Percentiles rank a stretch among this genome's conserved stretches.
Evolutionary conservation across 768 basidiomycete genomes (phyloP).

Genomic region (Mycena kentingensis): DNA sequence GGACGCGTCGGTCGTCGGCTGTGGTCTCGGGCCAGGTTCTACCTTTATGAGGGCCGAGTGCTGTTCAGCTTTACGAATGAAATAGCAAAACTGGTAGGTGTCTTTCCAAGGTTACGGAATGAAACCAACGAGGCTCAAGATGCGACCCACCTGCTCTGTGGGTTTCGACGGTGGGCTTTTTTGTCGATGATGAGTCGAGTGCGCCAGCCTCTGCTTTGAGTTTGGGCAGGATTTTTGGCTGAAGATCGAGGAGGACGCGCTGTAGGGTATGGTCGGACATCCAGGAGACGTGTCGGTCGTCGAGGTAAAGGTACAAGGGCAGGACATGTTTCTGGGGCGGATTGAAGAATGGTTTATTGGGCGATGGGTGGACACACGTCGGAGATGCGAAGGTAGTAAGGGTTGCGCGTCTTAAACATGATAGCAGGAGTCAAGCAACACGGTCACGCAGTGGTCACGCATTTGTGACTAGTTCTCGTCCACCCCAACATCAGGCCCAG

Average conservation of each 20-base stretch:
- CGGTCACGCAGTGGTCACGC: not conserved
- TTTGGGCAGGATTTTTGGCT: conserved; percentile 70
- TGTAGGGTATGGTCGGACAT: conserved; percentile 85
- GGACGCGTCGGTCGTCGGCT: not conserved
- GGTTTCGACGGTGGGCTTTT: conserved; percentile 77
- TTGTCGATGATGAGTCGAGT: conserved; percentile 46
- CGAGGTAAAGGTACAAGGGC: conserved; percentile 70
- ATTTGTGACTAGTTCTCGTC: conserved; percentile 36
- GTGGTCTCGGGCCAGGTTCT: conserved; percentile 11
- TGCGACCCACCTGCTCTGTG: conserved; percentile 72
- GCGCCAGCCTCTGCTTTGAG: conserved; percentile 58
- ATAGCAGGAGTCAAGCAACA: not conserved
- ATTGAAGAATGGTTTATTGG: conserved; percentile 37
- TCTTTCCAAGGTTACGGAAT: conserved; percentile 46
- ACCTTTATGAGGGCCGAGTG: conserved; percentile 86
- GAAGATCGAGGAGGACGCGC: conserved; percentile 76
- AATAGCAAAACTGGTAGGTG: conserved; percentile 89
- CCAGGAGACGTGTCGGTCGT: conserved; percentile 86
- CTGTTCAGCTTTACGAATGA: conserved; percentile 78
- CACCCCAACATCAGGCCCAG: conserved; percentile 66
- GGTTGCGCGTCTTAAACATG: conserved; percentile 54
- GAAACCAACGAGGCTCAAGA: conserved; percentile 1
- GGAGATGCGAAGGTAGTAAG: conserved; percentile 82
- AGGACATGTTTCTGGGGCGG: not conserved
- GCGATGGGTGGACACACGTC: conserved; percentile 77